phyloP scores from a whole-genome alignment of 2,329 filamentous ascomycete genomes.

The Penicillium vulpinum region DNA sequence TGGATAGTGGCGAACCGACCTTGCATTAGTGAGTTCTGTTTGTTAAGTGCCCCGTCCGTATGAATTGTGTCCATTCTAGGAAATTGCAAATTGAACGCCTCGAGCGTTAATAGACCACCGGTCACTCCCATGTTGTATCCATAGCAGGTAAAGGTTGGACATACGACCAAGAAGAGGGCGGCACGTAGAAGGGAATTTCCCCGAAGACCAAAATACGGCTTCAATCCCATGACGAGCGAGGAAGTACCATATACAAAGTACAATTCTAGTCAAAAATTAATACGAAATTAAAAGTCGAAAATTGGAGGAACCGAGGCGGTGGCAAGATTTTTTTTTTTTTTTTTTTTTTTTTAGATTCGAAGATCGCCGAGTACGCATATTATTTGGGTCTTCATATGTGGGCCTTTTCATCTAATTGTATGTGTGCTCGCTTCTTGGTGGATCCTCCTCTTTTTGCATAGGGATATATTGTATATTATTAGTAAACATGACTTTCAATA shows the following conservation, averaged over 20 bases:
- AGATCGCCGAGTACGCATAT: not conserved
- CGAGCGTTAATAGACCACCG: slow-evolving; percentile 47
- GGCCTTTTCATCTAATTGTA: no score
- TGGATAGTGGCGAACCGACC: slow-evolving; percentile 12
- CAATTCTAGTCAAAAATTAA: not conserved
- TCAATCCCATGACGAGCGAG: slow-evolving; percentile 18
- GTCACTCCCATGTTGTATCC: slow-evolving; percentile 56
- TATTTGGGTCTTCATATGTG: not conserved
- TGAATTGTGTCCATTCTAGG: slow-evolving; percentile 52
- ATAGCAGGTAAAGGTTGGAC: slow-evolving; percentile 48
- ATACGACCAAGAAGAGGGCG: slow-evolving; percentile 25
- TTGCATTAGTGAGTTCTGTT: slow-evolving; percentile 48
- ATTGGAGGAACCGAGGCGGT: not conserved
- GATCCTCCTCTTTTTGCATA: not conserved
- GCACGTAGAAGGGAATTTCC: slow-evolving; percentile 24
- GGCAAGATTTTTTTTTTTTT: not conserved
- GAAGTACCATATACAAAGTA: not conserved
- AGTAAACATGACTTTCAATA: no score
- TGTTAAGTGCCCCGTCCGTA: slow-evolving; percentile 44
- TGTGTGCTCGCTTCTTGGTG: not conserved
- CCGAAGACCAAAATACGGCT: slow-evolving; percentile 24
- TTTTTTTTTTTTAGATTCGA: no score
- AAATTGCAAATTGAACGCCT: slow-evolving; percentile 39
- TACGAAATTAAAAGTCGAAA: not conserved
- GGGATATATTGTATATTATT: no score